These are phyloP conservation scores for Penicillium concentricum DNA, from an alignment of 2,329 filamentous ascomycete species.

Conservation along the genomic window DNA sequence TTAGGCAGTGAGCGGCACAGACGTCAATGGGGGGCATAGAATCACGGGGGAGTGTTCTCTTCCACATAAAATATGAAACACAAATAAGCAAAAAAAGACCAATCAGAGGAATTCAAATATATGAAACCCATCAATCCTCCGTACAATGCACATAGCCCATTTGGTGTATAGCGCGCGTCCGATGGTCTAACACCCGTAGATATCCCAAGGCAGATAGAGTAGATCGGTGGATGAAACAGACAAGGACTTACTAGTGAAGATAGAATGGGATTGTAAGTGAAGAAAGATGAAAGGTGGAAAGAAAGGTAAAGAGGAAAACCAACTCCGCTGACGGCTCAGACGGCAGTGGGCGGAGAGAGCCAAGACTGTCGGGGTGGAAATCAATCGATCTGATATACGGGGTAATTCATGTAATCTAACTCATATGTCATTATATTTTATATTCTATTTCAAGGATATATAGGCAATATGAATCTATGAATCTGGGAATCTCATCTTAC, in stretches of 20 bases:
- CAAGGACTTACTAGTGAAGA: background rate
- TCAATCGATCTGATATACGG: background rate
- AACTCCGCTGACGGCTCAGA: slow-evolving; percentile 6
- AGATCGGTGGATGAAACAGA: background rate
- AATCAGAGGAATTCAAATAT: background rate
- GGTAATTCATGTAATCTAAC: background rate
- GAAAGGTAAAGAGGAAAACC: background rate
- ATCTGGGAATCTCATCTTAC: background rate
- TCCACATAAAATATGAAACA: background rate
- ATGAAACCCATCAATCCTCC: background rate
- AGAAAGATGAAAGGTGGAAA: background rate
- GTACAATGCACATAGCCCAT: background rate
- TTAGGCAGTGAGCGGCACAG: slow-evolving; percentile 9
- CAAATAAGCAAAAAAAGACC: background rate
- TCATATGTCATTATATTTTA: background rate
- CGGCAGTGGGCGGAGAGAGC: slow-evolving; percentile 11
- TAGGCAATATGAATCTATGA: too few species aligned
- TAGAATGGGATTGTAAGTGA: background rate
- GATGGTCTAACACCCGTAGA: background rate
- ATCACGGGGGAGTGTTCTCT: slow-evolving; percentile 3
- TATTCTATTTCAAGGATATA: too few species aligned
- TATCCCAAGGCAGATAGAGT: too few species aligned
- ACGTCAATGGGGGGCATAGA: slow-evolving; percentile 2
- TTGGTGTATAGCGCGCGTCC: background rate
- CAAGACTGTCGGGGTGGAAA: slow-evolving; percentile 6